Evolutionary conservation across 305 asterid genomes (phyloP), one percentile per base, ranked within the genome.

Genomic region (Fraxinus velutina): DNA sequence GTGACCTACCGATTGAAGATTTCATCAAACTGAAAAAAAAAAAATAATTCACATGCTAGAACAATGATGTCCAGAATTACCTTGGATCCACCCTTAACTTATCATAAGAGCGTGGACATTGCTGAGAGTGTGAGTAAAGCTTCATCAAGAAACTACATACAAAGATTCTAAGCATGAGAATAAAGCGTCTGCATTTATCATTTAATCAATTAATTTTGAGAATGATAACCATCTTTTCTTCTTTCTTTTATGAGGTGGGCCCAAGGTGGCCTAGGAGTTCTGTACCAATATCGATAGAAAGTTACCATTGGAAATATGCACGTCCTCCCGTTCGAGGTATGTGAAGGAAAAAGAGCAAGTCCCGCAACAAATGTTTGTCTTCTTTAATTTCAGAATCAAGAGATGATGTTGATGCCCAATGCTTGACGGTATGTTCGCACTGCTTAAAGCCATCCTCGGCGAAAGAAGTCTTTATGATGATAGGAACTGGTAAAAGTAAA

Each of bases 291-390:
- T 47, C 44, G 12, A 37, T 50, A 30, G 66, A 73, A 27, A 55
- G 24, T 84, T 91, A 94, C 99, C 99, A 96, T 82, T 94, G 92
- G 79, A 89, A 93, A 86, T 96, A 96, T 30, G 98, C 91, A 15
- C 99, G 83, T 44, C 99, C 99, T 50, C 99, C 99, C 32, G 99
- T 96, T 88, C 99, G 94, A 74, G 99, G 99, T 52, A 94, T 77
- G 76, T 96, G 99, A 84, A 94, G 98, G 88, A 96, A 96, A 90
- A 94, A 95, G 79, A 96, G 95, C 92, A 94, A 83, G 89, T 96
- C 95, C 62, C 85, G 90, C 88, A 96, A 82, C 32, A 88, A 57
- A 83, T 93, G 97, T 78, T 89, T 91, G 86, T 92, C 91, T 33
- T 88, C 90, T 82, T 85, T 88, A 84, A 90, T 86, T 81, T 90